Evolutionary conservation across 2,329 filamentous ascomycete genomes (phyloP).

Genomic region (Pestalotiopsis sp.): DNA sequence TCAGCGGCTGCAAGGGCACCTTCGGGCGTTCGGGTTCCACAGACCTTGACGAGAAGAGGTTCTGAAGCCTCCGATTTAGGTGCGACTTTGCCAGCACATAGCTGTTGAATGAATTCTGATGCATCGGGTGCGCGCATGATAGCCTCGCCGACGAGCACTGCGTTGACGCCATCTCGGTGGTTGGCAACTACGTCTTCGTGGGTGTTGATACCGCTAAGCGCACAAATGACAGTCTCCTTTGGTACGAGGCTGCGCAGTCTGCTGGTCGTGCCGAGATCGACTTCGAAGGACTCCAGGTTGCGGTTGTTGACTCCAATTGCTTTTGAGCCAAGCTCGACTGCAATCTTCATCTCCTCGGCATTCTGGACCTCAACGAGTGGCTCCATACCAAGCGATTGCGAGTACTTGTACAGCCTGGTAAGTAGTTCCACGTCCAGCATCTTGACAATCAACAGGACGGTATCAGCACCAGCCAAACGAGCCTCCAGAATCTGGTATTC

Average conservation of each 20-base stretch:
- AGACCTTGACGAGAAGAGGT: slow-evolving; percentile 83
- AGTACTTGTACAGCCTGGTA: slow-evolving; percentile 82
- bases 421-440: slow-evolving; percentile 83
- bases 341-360: slow-evolving; percentile 85
- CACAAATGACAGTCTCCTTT: slow-evolving; percentile 83
- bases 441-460: slow-evolving; percentile 93
- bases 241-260: slow-evolving; percentile 85
- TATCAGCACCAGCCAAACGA: slow-evolving; percentile 88
- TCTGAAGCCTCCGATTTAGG: slow-evolving; percentile 35
- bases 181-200: slow-evolving; percentile 87
- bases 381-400: slow-evolving; percentile 90
- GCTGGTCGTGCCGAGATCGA: slow-evolving; percentile 89
- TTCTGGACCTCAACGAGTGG: slow-evolving; percentile 96
- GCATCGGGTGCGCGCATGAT: slow-evolving; percentile 91
- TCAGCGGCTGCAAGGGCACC: slow-evolving; percentile 79
- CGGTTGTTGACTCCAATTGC: slow-evolving; percentile 98
- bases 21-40: slow-evolving; percentile 82
- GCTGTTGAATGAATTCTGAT: slow-evolving; percentile 76
- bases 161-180: slow-evolving; percentile 85
- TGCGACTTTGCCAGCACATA: slow-evolving; percentile 64
- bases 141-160: slow-evolving; percentile 91
- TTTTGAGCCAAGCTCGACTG: slow-evolving; percentile 81
- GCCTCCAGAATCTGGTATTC: slow-evolving; percentile 98
- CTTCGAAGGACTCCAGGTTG: slow-evolving; percentile 93
- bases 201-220: slow-evolving; percentile 89